These are phyloP conservation scores for Antrodiella citrinella DNA, from an alignment of 768 basidiomycete species.

Conservation along the genomic window DNA sequence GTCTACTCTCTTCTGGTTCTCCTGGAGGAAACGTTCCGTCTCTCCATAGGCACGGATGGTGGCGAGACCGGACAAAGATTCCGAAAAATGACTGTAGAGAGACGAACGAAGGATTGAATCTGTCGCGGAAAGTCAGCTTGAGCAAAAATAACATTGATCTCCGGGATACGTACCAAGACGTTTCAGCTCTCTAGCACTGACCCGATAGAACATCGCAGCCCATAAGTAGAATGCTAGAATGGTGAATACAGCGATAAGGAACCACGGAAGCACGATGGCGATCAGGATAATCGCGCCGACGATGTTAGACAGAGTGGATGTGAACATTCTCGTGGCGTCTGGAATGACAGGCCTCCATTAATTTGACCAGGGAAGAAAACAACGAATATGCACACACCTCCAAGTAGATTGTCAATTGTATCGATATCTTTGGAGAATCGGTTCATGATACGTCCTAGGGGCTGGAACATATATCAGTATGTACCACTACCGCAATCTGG, in stretches of 20 bases:
- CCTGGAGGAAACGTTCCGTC: constrained; percentile 59
- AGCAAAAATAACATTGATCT: constrained; percentile 1
- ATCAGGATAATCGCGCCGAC: constrained; percentile 74
- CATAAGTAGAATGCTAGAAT: constrained; percentile 57
- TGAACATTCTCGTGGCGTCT: constrained; percentile 72
- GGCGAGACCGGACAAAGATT: constrained; percentile 77
- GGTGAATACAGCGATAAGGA: constrained; percentile 64
- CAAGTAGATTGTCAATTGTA: constrained; percentile 69
- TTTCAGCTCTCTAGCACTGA: constrained; percentile 84
- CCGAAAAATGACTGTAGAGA: constrained; percentile 88
- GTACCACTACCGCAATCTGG: not conserved
- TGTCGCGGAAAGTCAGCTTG: constrained; percentile 35
- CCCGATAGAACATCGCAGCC: constrained; percentile 75
- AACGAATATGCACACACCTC: too few species aligned
- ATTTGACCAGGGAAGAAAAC: too few species aligned
- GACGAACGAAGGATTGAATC: constrained; percentile 83
- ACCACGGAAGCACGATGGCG: constrained; percentile 74
- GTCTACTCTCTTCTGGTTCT: constrained; percentile 72
- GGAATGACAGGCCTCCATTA: too few species aligned
- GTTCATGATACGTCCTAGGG: constrained; percentile 84
- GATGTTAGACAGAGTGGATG: constrained; percentile 53
- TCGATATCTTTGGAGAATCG: constrained; percentile 85
- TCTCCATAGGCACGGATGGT: constrained; percentile 89
- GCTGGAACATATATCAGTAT: constrained; percentile 23
- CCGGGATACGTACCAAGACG: constrained; percentile 19